Evolutionary conservation across 1,284 basidiomycete genomes (phyloP).

Genomic region (Ceratorhiza oryzae-sativae): DNA sequence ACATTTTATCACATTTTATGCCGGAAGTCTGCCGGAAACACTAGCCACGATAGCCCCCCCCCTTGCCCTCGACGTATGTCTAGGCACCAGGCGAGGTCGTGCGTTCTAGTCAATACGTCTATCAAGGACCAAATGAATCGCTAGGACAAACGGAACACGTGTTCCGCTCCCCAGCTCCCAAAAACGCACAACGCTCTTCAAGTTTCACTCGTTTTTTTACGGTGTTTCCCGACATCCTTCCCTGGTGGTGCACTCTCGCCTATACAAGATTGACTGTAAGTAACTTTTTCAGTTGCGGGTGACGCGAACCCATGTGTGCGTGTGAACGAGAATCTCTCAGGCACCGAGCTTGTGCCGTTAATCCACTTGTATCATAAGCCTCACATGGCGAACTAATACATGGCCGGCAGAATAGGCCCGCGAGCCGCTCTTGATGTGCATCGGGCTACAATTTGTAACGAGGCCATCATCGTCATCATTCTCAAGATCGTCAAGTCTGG

Average conservation of each 20-base stretch:
- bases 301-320: background rate
- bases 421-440: background rate
- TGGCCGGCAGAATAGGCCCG: background rate
- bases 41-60: background rate
- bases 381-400: background rate
- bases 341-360: background rate
- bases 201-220: no score
- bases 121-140: background rate
- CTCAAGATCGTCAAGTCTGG: background rate
- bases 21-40: background rate
- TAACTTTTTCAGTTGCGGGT: background rate
- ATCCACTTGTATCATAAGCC: background rate
- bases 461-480: background rate
- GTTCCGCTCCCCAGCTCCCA: no score
- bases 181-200: background rate
- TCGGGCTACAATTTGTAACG: background rate
- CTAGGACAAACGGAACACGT: background rate
- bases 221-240: no score
- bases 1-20: slow-evolving; percentile 19
- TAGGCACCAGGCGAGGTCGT: background rate
- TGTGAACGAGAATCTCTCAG: background rate
- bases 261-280: background rate
- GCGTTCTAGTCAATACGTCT: background rate
- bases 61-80: background rate
- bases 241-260: background rate